phyloP scores from a whole-genome alignment of 73 alveolate species.

The Loxodes magnus region DNA sequence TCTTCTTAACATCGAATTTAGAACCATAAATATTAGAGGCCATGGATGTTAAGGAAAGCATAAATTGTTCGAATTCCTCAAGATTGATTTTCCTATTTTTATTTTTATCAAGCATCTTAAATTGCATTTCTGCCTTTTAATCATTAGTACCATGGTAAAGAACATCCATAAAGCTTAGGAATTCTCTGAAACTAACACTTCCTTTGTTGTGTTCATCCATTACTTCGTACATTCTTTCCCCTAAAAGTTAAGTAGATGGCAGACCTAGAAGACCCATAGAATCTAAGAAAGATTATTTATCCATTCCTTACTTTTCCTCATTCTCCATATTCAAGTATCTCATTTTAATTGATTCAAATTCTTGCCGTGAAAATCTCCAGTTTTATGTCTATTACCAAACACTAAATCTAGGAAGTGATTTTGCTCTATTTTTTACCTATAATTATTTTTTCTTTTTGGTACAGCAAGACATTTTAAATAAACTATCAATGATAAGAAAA shows the following conservation, averaged over 20 bases:
- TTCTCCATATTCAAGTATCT: not conserved
- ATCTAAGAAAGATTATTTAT: conserved; percentile 15
- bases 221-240: conserved; percentile 6
- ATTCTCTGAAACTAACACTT: not conserved
- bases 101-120: not conserved
- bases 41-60: not conserved
- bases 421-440: too few relatives aligned
- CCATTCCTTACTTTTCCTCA: not conserved
- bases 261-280: conserved; percentile 11
- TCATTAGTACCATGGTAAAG: conserved; percentile 3
- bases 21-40: not conserved
- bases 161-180: conserved; percentile 4
- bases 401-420: not conserved
- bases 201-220: not conserved
- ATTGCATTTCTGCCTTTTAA: not conserved
- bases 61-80: not conserved
- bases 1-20: not conserved
- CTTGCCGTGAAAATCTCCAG: not conserved
- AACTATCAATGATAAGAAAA: too few relatives aligned
- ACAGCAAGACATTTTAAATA: conserved; percentile 5
- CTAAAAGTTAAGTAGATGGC: conserved; percentile 1
- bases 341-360: not conserved
- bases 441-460: conserved; percentile 4
- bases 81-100: not conserved
- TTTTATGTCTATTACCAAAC: not conserved